phyloP scores from a whole-genome alignment of 2,329 filamentous ascomycete genomes.

The Monilinia fructicola region DNA sequence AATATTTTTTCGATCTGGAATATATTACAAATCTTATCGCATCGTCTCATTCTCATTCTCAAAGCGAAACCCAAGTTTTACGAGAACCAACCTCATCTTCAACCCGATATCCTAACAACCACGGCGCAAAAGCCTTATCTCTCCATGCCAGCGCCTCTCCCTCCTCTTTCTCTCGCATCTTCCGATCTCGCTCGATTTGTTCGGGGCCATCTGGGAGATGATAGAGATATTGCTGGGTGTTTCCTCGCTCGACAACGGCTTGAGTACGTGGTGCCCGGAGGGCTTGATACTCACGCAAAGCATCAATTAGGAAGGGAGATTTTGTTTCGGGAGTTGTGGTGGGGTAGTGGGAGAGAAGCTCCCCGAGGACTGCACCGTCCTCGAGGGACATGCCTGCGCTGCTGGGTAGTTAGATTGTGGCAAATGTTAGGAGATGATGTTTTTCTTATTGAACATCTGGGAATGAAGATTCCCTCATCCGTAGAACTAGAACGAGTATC shows the following conservation, averaged over 20 bases:
- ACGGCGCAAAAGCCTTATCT: constrained; percentile 44
- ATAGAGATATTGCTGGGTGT: constrained; percentile 60
- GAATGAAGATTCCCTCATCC: neutral
- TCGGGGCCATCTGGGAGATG: constrained; percentile 56
- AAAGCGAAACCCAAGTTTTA: too few species aligned
- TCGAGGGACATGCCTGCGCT: constrained; percentile 60
- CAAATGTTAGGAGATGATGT: neutral
- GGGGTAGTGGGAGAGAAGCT: constrained; percentile 49
- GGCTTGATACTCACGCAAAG: constrained; percentile 53
- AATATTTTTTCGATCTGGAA: neutral
- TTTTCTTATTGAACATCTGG: too few species aligned
- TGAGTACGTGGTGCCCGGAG: constrained; percentile 59
- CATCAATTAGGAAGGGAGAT: constrained; percentile 36
- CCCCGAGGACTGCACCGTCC: constrained; percentile 57
- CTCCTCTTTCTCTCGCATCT: constrained; percentile 42
- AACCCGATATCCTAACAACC: constrained; percentile 45
- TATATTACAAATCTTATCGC: neutral
- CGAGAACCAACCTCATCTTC: constrained; percentile 40
- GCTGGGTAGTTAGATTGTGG: neutral
- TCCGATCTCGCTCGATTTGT: constrained; percentile 55
- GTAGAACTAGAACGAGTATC: neutral
- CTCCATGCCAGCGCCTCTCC: constrained; percentile 45
- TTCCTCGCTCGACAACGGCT: constrained; percentile 58
- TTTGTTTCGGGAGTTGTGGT: constrained; percentile 21
- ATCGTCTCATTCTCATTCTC: neutral